Evolutionary conservation across 768 basidiomycete genomes (phyloP).

Genomic region (Boletus insuetus): DNA sequence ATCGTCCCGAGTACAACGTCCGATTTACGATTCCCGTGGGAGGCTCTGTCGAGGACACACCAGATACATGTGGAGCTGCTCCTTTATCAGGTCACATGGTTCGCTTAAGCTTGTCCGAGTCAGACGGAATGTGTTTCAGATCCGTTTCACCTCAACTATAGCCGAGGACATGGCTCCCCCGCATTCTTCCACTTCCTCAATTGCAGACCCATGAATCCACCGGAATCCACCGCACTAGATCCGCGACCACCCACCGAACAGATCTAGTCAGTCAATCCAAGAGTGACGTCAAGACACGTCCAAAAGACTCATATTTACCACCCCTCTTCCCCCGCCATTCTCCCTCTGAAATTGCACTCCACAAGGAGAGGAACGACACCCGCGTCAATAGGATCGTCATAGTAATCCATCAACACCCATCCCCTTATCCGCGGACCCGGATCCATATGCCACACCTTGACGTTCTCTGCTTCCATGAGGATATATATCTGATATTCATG

Average conservation of each 20-base stretch:
- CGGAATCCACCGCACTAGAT: background rate
- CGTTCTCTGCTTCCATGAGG: background rate
- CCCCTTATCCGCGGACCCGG: slow-evolving; percentile 53
- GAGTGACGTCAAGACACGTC: background rate
- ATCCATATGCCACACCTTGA: background rate
- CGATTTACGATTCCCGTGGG: background rate
- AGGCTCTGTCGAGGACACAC: no score
- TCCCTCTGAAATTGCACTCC: slow-evolving; percentile 73
- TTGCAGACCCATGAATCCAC: background rate
- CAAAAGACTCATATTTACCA: slow-evolving; percentile 22
- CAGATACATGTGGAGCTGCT: no score
- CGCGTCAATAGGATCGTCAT: slow-evolving; percentile 50
- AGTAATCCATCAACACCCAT: slow-evolving; percentile 79
- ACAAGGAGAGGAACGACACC: slow-evolving; percentile 63
- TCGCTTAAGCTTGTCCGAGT: background rate
- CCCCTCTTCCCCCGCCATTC: slow-evolving; percentile 41
- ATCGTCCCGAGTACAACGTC: background rate
- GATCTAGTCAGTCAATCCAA: background rate
- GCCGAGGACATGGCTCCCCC: background rate
- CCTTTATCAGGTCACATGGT: background rate
- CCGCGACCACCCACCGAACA: background rate
- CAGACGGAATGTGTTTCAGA: background rate
- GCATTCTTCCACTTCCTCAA: background rate
- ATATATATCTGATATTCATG: background rate
- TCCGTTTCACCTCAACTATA: background rate